These are phyloP conservation scores for Plectosphaerella cucumerina DNA, from an alignment of 2,329 filamentous ascomycete species.

Conservation along the genomic window DNA sequence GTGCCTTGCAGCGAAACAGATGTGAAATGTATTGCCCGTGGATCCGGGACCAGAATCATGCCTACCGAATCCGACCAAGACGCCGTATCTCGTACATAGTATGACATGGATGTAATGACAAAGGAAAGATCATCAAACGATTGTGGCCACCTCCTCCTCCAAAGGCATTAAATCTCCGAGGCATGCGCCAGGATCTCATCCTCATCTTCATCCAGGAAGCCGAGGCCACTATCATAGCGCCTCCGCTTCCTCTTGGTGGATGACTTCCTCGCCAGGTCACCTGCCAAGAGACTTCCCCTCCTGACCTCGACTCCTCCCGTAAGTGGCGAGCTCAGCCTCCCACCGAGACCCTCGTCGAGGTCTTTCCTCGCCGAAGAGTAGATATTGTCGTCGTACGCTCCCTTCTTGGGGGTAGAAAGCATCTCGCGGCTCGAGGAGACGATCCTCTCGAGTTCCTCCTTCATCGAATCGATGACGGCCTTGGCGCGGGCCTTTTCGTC, in stretches of 20 bases:
- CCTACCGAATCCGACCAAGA: too few species aligned
- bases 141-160: neutral
- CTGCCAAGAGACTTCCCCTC: conserved; percentile 17
- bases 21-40: too few species aligned
- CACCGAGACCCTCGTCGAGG: conserved; percentile 4
- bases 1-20: too few species aligned
- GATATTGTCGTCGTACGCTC: too few species aligned
- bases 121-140: too few species aligned
- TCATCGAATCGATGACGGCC: conserved; percentile 44
- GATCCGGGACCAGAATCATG: too few species aligned
- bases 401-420: conserved; percentile 25
- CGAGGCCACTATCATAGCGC: conserved; percentile 51
- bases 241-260: conserved; percentile 36
- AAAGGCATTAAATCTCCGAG: neutral
- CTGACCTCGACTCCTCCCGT: conserved; percentile 11
- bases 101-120: too few species aligned
- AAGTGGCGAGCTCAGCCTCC: conserved; percentile 11
- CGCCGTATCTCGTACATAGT: too few species aligned
- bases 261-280: conserved; percentile 22
- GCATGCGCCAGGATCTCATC: conserved; percentile 21
- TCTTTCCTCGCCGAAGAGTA: neutral
- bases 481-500: conserved; percentile 35
- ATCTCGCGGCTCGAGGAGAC: conserved; percentile 42
- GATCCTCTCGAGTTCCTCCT: conserved; percentile 45
- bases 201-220: conserved; percentile 51